phyloP scores from a whole-genome alignment of 805 yeast species.

The Kuraishia floccosa region DNA sequence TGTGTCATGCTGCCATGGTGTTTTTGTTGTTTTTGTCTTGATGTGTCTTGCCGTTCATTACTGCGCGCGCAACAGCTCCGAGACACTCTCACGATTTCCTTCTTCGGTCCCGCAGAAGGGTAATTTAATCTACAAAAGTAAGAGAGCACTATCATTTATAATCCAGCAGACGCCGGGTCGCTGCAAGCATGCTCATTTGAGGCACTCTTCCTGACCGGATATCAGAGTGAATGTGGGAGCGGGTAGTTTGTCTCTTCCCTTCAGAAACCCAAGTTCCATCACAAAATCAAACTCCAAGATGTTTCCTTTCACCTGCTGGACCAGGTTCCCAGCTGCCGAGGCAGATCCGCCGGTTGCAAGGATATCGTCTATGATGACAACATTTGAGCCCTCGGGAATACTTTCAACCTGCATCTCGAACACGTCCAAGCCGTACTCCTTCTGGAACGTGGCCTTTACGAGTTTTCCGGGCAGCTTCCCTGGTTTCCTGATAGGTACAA shows the following conservation, averaged over 20 bases:
- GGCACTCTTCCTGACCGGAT: slow-evolving; percentile 59
- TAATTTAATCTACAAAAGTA: no score
- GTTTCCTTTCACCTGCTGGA: slow-evolving; percentile 53
- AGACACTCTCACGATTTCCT: no score
- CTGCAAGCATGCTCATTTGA: neutral
- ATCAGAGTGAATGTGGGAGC: slow-evolving; percentile 87
- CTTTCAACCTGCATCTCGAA: slow-evolving; percentile 84
- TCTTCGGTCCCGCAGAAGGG: no score
- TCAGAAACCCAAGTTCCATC: slow-evolving; percentile 89
- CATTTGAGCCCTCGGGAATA: slow-evolving; percentile 69
- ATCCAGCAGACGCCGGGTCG: no score
- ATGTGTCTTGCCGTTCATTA: no score
- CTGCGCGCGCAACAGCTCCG: no score
- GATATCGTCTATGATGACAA: slow-evolving; percentile 88
- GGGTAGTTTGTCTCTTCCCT: slow-evolving; percentile 80
- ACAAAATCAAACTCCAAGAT: slow-evolving; percentile 78
- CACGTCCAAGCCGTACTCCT: slow-evolving; percentile 88
- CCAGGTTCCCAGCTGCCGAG: slow-evolving; percentile 81
- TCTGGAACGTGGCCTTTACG: slow-evolving; percentile 59
- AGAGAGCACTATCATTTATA: no score
- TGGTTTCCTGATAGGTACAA: slow-evolving; percentile 89
- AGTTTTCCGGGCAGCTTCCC: slow-evolving; percentile 92
- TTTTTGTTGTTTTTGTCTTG: no score
- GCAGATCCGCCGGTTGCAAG: slow-evolving; percentile 99
- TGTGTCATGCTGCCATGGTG: no score